Conservation (phyloP, 2,329 filamentous ascomycete species). For the Neonectria coccinea region DNA sequence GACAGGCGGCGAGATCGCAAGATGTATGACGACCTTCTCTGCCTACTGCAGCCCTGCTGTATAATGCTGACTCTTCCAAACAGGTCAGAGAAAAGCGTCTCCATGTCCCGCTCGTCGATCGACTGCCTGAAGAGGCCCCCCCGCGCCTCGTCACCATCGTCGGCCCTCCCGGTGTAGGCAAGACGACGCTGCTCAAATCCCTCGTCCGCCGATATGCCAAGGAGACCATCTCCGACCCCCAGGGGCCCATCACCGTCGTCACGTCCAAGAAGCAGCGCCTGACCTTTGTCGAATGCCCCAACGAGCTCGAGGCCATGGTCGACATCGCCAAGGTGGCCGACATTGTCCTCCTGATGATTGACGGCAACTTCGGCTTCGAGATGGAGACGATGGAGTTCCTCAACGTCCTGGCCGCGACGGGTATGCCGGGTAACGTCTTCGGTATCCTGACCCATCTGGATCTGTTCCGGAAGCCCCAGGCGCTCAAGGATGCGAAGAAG, state of each 20-base stretch:
- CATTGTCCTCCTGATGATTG: slow-evolving; percentile 97
- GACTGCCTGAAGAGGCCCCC: slow-evolving; percentile 93
- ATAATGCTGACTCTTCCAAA: slow-evolving; percentile 39
- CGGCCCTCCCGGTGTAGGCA: slow-evolving; percentile 93
- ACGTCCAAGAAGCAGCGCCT: slow-evolving; percentile 95
- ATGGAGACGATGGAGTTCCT: slow-evolving; percentile 99
- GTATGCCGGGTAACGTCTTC: slow-evolving; percentile 99
- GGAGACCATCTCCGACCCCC: slow-evolving; percentile 89
- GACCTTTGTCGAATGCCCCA: slow-evolving; percentile 97
- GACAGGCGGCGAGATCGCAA: slow-evolving; percentile 77
- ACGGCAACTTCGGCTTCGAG: slow-evolving; percentile 98
- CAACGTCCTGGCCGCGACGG: slow-evolving; percentile 90
- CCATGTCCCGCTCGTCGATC: slow-evolving; percentile 96
- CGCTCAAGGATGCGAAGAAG: slow-evolving; percentile 94
- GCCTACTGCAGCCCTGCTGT: not conserved
- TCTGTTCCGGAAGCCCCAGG: slow-evolving; percentile 92
- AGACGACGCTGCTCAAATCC: slow-evolving; percentile 95
- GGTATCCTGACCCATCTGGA: slow-evolving; percentile 97
- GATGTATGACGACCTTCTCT: slow-evolving; percentile 66
- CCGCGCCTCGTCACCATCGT: slow-evolving; percentile 94
- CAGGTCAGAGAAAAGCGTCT: slow-evolving; percentile 95
- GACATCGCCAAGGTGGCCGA: slow-evolving; percentile 97
- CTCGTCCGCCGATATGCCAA: slow-evolving; percentile 95
- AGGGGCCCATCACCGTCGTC: slow-evolving; percentile 93
- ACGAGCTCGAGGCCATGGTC: slow-evolving; percentile 95